Base-by-base conservation (phyloP, 768 basidiomycete species). In the Tephrocybe sp. region DNA sequence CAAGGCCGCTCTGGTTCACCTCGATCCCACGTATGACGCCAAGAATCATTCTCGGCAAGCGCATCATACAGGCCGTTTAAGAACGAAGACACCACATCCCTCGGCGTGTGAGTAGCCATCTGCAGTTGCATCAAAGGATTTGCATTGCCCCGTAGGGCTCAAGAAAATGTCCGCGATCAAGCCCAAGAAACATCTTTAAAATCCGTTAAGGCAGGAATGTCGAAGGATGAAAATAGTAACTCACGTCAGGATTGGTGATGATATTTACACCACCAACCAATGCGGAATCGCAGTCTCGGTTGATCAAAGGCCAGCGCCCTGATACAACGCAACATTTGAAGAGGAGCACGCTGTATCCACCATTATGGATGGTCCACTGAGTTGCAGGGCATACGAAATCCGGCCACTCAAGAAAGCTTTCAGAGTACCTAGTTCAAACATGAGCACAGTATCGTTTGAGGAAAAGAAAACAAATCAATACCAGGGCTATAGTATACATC, bases 261-360 rank as follows among this genome's bases (percentile, higher is more conserved):
- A 82, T 60, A 57, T 88, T 88, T 23, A 88, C 82, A n/a, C 87
- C 86, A 19, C 85, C 87, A 13, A 83, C 88, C 23, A 90, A 65
- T 1, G 84, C 84, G 21, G 84, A 75, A 54, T 76, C 69, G 59
- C 87, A 89, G 61, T 90, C 88, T 15, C 73, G 65, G 48, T 75
- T 76, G 64, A 75, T 70, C 24, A 90, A 65, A 0, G 86, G 81
- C 37, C 86, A 42, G 76, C 81, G 0, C 82, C 88, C 54, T 83
- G 83, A 64, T 89, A 78, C 22, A 89, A 68, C 8, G 86, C 84
- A 12, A 84, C 78, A 24, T 74, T 66, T 4, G 85, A 85, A 3
- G 86, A 84, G 7, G 86, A 89, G 61, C 88, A 89, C 0, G 86
- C 84, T 0, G 87, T 89, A 52, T 90, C 84, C 29, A 86, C 65